Percentiles rank a stretch among this genome's conserved stretches.
These are phyloP conservation scores for Aureobasidium sp. DNA, from an alignment of 2,329 filamentous ascomycete species.

Conservation along the genomic window DNA sequence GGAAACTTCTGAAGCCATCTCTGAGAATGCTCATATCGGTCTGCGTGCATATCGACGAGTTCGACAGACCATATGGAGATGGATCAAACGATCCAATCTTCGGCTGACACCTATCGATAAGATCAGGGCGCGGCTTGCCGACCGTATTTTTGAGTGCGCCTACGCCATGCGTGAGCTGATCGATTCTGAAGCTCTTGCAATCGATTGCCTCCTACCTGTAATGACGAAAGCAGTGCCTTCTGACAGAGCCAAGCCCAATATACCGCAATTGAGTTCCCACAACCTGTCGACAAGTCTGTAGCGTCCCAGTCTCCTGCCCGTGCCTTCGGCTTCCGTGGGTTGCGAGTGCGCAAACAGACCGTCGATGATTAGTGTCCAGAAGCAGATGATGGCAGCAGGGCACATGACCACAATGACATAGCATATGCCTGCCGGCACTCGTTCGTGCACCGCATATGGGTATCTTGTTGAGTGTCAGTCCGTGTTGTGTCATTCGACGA, in stretches of 20 bases:
- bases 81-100: conserved; percentile 30
- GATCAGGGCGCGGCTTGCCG: conserved; percentile 53
- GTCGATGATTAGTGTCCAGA: conserved; percentile 53
- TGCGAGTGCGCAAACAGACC: conserved; percentile 50
- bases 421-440: conserved; percentile 45
- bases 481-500: fast-evolving
- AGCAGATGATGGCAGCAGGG: conserved; percentile 45
- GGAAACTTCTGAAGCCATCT: conserved; percentile 54
- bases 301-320: conserved; percentile 35
- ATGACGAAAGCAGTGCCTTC: conserved; percentile 51
- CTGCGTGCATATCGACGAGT: conserved; percentile 46
- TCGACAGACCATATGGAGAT: conserved; percentile 36
- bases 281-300: conserved; percentile 50
- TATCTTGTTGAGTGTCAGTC: neutral
- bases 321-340: conserved; percentile 20
- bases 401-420: conserved; percentile 44
- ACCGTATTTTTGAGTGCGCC: conserved; percentile 52
- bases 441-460: conserved; percentile 50
- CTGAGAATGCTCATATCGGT: conserved; percentile 45
- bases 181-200: neutral
- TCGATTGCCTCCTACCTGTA: conserved; percentile 33
- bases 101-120: conserved; percentile 50
- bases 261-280: conserved; percentile 57
- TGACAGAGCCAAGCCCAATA: conserved; percentile 49
- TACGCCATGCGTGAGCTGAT: neutral